Evolutionary conservation across 2,329 filamentous ascomycete genomes (phyloP), one percentile per base, ranked within the genome.

Genomic region (Neocucurbitaria cava): DNA sequence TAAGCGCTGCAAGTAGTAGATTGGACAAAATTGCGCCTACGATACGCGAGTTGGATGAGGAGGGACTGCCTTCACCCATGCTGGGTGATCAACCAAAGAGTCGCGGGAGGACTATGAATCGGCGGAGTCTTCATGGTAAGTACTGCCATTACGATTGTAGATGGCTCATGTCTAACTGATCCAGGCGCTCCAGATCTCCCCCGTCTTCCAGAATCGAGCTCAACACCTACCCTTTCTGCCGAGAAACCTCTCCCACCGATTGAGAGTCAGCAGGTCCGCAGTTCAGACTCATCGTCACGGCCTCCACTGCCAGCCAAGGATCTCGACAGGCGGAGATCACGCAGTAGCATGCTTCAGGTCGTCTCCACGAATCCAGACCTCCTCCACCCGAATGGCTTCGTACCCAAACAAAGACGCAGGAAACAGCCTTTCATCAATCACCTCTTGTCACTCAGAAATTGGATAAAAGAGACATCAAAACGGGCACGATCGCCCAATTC

Each of bases 241-340:
- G 72, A 75, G 21, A 59, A 79, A 75, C 53, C 87, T 83, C 54
- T 87, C 18, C 90, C 90, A 4, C 89, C 91, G 0, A 81, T 94
- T 46, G 90, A 95, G 68, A 94, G 94, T 70, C 88, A 92, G 69
- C 89, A 88, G 5, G 81, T 89, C 48, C 85, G 91, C 30, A 93
- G 89, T 17, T 84, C 84, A 20, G 92, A 90, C 67, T 92, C 92
- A 11, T 92, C 91, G 26, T 87, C 90, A 56, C 87, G 91, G 43
- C 89, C 93, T 5, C 82, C 91, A 36, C 91, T 90, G 9, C 94
- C 94, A 38, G 92, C 94, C 1, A 97, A 97, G 73, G 93, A 97
- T 62, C 54, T 73, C 11, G 65, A 68, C 24, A 87, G 87, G 59
- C 87, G 90, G 54, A 83, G 89, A 64, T 90, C 90, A 62, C 83